A percentile compares a stretch with the other conserved stretches of the same genome.
Evolutionary conservation across 108 stramenopile genomes (phyloP).

Genomic region (Nannochloropsis granulata): DNA sequence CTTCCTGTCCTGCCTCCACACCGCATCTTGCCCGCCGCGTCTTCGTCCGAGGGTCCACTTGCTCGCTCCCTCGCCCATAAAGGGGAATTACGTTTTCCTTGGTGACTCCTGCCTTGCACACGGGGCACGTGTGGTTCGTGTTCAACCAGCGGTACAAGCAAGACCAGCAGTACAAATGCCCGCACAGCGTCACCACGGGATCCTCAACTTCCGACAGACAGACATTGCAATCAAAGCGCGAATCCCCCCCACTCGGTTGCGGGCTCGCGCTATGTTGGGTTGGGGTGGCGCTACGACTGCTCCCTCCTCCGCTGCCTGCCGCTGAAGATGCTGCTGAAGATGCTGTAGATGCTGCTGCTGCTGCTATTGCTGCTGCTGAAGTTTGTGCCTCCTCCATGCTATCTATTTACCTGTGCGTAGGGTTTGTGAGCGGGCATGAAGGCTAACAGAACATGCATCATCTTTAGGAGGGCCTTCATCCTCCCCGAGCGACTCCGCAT

Average conservation of each 20-base stretch:
- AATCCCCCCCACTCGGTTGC: not conserved
- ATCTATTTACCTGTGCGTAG: no score
- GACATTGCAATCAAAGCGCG: conserved; percentile 56
- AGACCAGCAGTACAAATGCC: conserved; percentile 78
- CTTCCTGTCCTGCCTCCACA: not conserved
- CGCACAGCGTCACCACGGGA: conserved; percentile 68
- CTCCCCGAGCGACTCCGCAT: no score
- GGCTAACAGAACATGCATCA: no score
- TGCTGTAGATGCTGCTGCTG: no score
- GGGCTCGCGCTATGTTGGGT: not conserved
- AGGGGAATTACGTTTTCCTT: conserved; percentile 36
- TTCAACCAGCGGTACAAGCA: conserved; percentile 54
- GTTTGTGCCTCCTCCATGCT: no score
- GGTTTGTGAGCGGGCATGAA: no score
- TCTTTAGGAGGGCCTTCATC: no score
- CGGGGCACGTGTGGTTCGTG: conserved; percentile 38
- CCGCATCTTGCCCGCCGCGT: not conserved
- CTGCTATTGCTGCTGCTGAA: no score
- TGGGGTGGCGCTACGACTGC: not conserved
- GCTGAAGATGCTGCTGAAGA: no score
- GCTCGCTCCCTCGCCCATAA: conserved; percentile 20
- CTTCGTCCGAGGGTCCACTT: conserved; percentile 5
- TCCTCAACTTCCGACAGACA: conserved; percentile 60
- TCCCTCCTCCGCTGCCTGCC: not conserved
- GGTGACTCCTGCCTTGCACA: conserved; percentile 43